Evolutionary conservation across 345 rosid species (phyloP), one percentile per base, ranked within the genome.

Genomic region (rapeseed (Brassica napus)): DNA sequence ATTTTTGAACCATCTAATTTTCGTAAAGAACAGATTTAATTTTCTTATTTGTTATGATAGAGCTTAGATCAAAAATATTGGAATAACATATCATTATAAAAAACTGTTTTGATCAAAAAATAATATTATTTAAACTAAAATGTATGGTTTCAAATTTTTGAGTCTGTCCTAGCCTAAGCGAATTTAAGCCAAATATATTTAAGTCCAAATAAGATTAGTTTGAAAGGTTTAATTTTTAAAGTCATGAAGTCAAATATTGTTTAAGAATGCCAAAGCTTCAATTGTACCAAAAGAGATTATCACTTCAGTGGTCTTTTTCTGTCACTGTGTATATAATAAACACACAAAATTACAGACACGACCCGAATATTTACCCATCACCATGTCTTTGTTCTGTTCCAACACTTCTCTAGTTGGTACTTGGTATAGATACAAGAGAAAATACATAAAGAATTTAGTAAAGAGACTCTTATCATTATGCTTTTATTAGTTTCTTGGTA

Each of bases 401-500:
- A 54, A 71, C 31, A 77, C 65, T 64, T 71, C 49, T 65, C 42
- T 73, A 52, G 39, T 72, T 59, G 77, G 77, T 71, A 78, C 26
- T 71, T 24, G 64, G 59, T 78, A 72, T 39, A 69, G 16, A 44
- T 71, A 47, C 52, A 68, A 21, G 62, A 75, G 47, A 71, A 37
- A 54, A 28, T 23, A 47, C 70, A 60, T 3, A 35, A 72, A 69
- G n/a, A 77, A 78, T 59, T 15, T 69, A 52, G 65, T 65, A 69
- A 24, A 63, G n/a, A 55, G 65, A 67, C 47, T 44, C 52, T 37
- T 57, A 71, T 70, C 60, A 37, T 47, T 64, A 64, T 39, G 68
- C 77, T 69, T 63, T 68, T 70, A 69, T 72, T 72, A 77, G 77
- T 61, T 84, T 79, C 88, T 78, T 63, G 91, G 23, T 73, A 85